These are phyloP conservation scores for Eucalyptus camaldulensis DNA, from an alignment of 345 rosid species.

Conservation along the genomic window DNA sequence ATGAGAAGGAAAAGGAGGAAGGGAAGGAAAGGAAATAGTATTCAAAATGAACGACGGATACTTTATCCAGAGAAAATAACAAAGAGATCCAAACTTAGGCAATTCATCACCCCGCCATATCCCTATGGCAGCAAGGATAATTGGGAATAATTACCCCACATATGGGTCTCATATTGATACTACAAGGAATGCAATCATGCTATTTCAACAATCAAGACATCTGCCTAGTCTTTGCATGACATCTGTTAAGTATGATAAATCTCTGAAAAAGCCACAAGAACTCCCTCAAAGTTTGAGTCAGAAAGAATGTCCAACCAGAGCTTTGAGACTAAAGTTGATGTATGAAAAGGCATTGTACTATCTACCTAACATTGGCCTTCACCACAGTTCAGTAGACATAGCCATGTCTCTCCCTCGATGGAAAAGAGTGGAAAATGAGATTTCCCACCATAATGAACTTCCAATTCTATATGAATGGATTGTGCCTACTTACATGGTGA, in stretches of 20 bases:
- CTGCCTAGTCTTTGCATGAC: not conserved
- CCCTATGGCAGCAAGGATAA: not conserved
- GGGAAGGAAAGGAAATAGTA: not conserved
- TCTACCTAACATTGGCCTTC: not conserved
- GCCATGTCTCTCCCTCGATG: not conserved
- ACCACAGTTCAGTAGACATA: not conserved
- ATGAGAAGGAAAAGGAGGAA: not conserved
- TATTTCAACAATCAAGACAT: not conserved
- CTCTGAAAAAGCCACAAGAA: not conserved
- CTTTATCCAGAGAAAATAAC: not conserved
- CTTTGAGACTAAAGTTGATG: not conserved
- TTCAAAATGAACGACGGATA: not conserved
- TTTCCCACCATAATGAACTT: not conserved
- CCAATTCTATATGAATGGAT: not conserved
- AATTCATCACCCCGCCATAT: not conserved
- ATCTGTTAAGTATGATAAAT: not conserved
- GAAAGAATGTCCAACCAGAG: not conserved
- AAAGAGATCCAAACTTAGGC: not conserved
- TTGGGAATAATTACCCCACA: not conserved
- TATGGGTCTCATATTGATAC: not conserved
- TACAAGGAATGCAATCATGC: not conserved
- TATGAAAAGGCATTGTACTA: not conserved
- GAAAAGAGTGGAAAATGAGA: not conserved
- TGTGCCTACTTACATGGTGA: constrained; percentile 66
- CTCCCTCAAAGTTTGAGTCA: not conserved